Base-by-base conservation (phyloP, 345 rosid genomes). In the Noccaea bulbosa region DNA sequence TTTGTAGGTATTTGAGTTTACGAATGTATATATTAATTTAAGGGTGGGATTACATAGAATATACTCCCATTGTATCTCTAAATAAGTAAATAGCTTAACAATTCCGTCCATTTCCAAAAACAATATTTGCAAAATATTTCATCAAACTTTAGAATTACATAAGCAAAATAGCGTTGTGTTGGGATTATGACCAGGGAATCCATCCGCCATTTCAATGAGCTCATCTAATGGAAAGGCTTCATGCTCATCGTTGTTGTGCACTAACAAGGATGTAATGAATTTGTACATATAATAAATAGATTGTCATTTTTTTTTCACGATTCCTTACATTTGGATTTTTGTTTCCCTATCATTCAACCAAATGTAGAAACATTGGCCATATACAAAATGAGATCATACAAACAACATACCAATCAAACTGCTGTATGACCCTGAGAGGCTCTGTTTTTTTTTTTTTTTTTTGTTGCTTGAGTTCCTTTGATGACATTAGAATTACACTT, bases 121-220 rank as follows among this genome's bases (percentile, higher is more conserved):
- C 20, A 17, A 17, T 17, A 0, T 17, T 17, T 17, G 20, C 20
- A 17, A 17, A 17, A 17, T 17, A 17, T 17, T 17, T 17, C 20
- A 1, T 17, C 20, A 17, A 17, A 17, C 20, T 17, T 17, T 17
- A 17, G 20, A 17, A 17, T 17, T 17, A 17, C 20, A 17, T 17
- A 17, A 17, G 20, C 20, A 17, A 17, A 17, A 17, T 17, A 17
- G 20, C 20, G 20, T 17, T 17, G 20, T 17, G 1, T 12, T 37
- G 33, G 39, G 32, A 55, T 20, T n/a, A 71, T 58, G 60, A 93
- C 98, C 97, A 44, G 98, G 98, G 74, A 93, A 93, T 20, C 98
- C 98, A 78, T 92, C 98, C 30, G 98, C 97, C 86, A 84, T 87
- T 78, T 92, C 98, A 40, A 92, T 86, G 49, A 90, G 97, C 81